Percentiles rank a stretch among this genome's conserved stretches.
Conservation (phyloP, 1,139 yeast genomes). For the Saccharomyces hybrid region DNA sequence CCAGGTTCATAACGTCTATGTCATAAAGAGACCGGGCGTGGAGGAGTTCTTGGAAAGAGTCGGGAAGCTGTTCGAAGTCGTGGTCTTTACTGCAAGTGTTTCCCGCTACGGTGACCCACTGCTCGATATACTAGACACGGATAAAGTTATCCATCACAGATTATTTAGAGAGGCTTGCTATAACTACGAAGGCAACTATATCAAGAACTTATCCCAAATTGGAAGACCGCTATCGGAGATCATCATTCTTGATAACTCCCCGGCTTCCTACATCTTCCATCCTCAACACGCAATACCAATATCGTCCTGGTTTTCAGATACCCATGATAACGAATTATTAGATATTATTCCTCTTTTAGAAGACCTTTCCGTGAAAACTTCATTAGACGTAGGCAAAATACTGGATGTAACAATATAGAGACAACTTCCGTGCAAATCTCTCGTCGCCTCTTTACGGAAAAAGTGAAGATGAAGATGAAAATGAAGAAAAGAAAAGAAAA, state of each 20-base stretch:
- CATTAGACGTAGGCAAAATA: conserved; percentile 74
- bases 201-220: conserved; percentile 83
- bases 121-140: conserved; percentile 68
- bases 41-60: conserved; percentile 80
- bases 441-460: background rate
- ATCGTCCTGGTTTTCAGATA: conserved; percentile 94
- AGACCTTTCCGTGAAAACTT: conserved; percentile 58
- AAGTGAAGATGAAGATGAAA: background rate
- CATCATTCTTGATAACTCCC: conserved; percentile 91
- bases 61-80: conserved; percentile 84
- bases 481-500: background rate
- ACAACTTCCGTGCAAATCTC: background rate
- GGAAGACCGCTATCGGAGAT: conserved; percentile 82
- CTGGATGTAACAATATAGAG: conserved; percentile 56
- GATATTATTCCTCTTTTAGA: conserved; percentile 86
- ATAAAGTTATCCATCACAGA: conserved; percentile 70
- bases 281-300: conserved; percentile 96
- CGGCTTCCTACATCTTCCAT: conserved; percentile 93
- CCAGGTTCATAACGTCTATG: conserved; percentile 87
- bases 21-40: conserved; percentile 93
- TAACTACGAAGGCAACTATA: conserved; percentile 80
- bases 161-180: conserved; percentile 79
- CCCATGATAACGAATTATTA: conserved; percentile 87
- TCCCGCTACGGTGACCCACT: conserved; percentile 92
- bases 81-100: conserved; percentile 92